Evolutionary conservation across 2,329 filamentous ascomycete species (phyloP).

Genomic region (Podosphaera aphanis): DNA sequence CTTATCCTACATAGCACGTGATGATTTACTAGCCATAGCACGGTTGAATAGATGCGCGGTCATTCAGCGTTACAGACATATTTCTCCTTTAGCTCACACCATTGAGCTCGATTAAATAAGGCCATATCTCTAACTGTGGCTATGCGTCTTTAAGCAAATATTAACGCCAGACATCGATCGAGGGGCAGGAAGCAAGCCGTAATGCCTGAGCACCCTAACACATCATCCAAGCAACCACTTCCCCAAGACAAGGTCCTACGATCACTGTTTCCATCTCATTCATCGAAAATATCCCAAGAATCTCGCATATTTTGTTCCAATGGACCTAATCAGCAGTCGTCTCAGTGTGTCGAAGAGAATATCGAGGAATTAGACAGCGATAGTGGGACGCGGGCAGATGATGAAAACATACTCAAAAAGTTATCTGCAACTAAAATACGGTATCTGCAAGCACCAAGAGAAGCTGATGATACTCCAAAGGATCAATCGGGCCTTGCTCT

Average conservation of each 20-base stretch:
- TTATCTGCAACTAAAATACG: slow-evolving; percentile 55
- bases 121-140: not conserved
- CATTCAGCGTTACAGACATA: too few species aligned
- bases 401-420: slow-evolving; percentile 72
- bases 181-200: slow-evolving; percentile 6
- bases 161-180: not conserved
- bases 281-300: slow-evolving; percentile 33
- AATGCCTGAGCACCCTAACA: slow-evolving; percentile 12
- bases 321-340: not conserved
- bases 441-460: slow-evolving; percentile 7
- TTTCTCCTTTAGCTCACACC: not conserved
- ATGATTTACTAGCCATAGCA: too few species aligned
- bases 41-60: too few species aligned
- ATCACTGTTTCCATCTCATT: slow-evolving; percentile 26
- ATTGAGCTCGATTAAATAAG: not conserved
- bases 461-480: not conserved
- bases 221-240: slow-evolving; percentile 5
- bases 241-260: slow-evolving; percentile 9
- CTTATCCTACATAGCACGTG: too few species aligned
- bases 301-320: slow-evolving; percentile 17
- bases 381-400: slow-evolving; percentile 84
- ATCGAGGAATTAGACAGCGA: slow-evolving; percentile 33
- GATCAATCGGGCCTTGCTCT: not conserved
- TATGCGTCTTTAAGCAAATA: not conserved
- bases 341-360: not conserved